A percentile compares a stretch with the other conserved stretches of the same genome.
Conservation (phyloP, 2,329 filamentous ascomycete species). For the Davidsoniella neocaledoniae region DNA sequence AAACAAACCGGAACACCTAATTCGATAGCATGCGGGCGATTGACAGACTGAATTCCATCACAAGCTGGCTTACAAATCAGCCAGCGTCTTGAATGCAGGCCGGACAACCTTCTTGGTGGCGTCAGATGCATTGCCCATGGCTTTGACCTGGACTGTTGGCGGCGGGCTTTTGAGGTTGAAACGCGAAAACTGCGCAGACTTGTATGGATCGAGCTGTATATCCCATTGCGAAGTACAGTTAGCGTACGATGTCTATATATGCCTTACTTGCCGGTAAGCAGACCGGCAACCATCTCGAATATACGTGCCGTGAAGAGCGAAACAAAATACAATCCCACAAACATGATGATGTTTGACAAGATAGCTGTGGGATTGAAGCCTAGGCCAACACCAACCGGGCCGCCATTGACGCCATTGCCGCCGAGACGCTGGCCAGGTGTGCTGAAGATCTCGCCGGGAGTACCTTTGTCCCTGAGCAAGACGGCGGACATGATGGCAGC, state of each 20-base stretch:
- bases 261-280: not conserved
- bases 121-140: constrained; percentile 13
- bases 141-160: constrained; percentile 12
- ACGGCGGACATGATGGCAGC: constrained; percentile 57
- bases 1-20: no score
- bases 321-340: constrained; percentile 44
- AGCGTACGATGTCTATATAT: not conserved
- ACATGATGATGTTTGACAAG: constrained; percentile 32
- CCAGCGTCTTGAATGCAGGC: constrained; percentile 33
- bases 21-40: no score
- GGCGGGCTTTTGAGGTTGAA: constrained; percentile 37
- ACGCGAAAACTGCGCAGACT: constrained; percentile 39
- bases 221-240: not conserved
- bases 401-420: constrained; percentile 18
- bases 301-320: constrained; percentile 42
- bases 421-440: constrained; percentile 42
- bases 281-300: not conserved
- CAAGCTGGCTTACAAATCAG: constrained; percentile 28
- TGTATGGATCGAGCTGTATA: constrained; percentile 43
- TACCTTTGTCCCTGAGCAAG: constrained; percentile 31
- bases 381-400: constrained; percentile 15
- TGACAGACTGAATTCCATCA: no score
- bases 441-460: constrained; percentile 32
- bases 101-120: constrained; percentile 19
- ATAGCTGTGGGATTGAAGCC: constrained; percentile 21